Base-by-base conservation (phyloP, 129 eudicot species). In the Scalesia atractyloides region DNA sequence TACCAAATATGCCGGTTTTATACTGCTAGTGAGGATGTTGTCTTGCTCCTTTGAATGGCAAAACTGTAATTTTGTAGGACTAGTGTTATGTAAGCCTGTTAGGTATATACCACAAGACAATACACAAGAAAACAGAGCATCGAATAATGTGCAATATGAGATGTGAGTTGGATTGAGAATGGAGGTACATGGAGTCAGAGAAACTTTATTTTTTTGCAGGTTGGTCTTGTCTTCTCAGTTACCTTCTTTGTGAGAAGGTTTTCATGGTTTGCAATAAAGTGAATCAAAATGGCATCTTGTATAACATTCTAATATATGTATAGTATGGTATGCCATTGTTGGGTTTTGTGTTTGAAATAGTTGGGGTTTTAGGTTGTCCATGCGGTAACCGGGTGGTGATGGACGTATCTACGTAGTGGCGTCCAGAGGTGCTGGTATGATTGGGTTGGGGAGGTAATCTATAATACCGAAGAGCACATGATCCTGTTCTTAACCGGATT, bases 51-150 rank as follows among this genome's bases (percentile, higher is more conserved):
- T 36, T 63, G 48, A 61, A 61, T 22, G 64, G 7, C 64, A 58
- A 49, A 49, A 61, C 68, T 34, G 68, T 63, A 63, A 59, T 59
- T 59, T 59, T 59, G 68, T 34, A 36, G 26, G 13, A 34, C 37
- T 36, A 62, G 48, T 24, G 7, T 6, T 39, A 39, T 39, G 8
- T 39, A 39, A 39, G 44, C 44, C 44, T 3, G 9, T 48, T 68
- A 17, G n/a, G 19, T 48, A 13, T 48, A 48, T 24, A 68, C 59
- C 59, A 8, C 7, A 60, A 26, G 17, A 9, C 54, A 66, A 33
- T 43, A 24, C 44, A 22, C 59, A 67, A 47, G 13, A 22, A 48
- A 48, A 67, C 72, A 47, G 22, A n/a, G n/a, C 47, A 30, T 16
- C 5, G 5, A 16, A 49, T 69, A 33, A 16, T 33, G 48, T 6